Percentiles rank a stretch among this genome's conserved stretches.
These are phyloP conservation scores for Phytophthora vignae DNA, from an alignment of 352 stramenopile species.

Conservation along the genomic window DNA sequence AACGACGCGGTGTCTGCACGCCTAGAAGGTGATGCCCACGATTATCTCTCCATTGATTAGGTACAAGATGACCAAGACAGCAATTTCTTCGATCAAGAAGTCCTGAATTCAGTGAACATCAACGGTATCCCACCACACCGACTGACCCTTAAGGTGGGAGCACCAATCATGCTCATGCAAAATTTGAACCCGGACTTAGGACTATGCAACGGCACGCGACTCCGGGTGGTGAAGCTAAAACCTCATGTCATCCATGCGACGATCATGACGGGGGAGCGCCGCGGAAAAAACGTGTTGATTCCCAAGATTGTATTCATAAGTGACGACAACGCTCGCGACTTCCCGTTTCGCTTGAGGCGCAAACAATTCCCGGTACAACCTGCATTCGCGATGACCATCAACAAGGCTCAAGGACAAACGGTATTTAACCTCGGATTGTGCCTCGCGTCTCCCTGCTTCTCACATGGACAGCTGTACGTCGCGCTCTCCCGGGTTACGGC, in stretches of 20 bases:
- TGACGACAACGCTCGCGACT: slow-evolving; percentile 12
- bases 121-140: slow-evolving; percentile 41
- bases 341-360: slow-evolving; percentile 29
- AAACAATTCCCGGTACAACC: slow-evolving; percentile 39
- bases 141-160: slow-evolving; percentile 28
- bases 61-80: slow-evolving; percentile 30
- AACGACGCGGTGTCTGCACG: not conserved
- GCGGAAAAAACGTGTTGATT: slow-evolving; percentile 26
- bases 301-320: slow-evolving; percentile 31
- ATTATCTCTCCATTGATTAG: slow-evolving; percentile 32
- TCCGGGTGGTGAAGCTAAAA: slow-evolving; percentile 37
- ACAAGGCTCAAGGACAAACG: slow-evolving; percentile 48
- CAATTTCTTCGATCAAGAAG: slow-evolving; percentile 27
- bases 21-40: not conserved
- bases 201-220: slow-evolving; percentile 37
- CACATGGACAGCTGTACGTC: slow-evolving; percentile 27
- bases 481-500: slow-evolving; percentile 8
- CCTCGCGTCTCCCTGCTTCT: slow-evolving; percentile 34
- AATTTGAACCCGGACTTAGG: slow-evolving; percentile 38
- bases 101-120: slow-evolving; percentile 25
- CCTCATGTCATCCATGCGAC: slow-evolving; percentile 33
- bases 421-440: slow-evolving; percentile 39
- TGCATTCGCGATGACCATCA: slow-evolving; percentile 47
- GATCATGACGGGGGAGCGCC: slow-evolving; percentile 36
- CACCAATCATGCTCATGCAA: slow-evolving; percentile 40